Percentiles rank a stretch among this genome's conserved stretches.
These are phyloP conservation scores for Carnegiea gigantea DNA, from an alignment of 179 eudicot genomes.

Conservation along the genomic window DNA sequence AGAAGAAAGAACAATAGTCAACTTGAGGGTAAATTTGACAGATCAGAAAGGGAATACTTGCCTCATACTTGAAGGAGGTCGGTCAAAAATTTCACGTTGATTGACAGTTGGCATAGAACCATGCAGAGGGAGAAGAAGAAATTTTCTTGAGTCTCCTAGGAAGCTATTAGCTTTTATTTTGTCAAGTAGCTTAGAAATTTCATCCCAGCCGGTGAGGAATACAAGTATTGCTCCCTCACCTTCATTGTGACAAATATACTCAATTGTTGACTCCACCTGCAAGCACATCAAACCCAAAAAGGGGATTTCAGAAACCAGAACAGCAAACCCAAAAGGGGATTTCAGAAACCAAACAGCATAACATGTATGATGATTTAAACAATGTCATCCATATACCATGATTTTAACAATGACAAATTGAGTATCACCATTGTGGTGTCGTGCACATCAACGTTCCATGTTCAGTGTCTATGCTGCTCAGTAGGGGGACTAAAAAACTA, in stretches of 20 bases:
- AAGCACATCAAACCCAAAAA: slow-evolving; percentile 17
- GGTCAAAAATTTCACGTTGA: slow-evolving; percentile 94
- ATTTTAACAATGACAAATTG: background rate
- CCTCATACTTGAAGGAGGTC: slow-evolving; percentile 80
- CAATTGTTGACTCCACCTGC: slow-evolving; percentile 88
- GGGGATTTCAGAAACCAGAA: slow-evolving; percentile 4
- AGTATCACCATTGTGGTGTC: background rate
- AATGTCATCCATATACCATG: background rate
- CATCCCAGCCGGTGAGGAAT: slow-evolving; percentile 99
- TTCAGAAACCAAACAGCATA: slow-evolving; percentile 10
- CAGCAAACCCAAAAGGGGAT: background rate
- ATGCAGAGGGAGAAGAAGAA: slow-evolving; percentile 85
- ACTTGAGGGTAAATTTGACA: slow-evolving; percentile 1
- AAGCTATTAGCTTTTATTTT: slow-evolving; percentile 54
- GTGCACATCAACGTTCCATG: background rate
- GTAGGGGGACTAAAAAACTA: background rate
- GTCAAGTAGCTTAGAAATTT: slow-evolving; percentile 87
- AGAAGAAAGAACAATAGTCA: background rate
- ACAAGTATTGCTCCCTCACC: slow-evolving; percentile 91
- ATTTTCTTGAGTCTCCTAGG: slow-evolving; percentile 71
- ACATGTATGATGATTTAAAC: background rate
- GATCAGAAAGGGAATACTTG: slow-evolving; percentile 19
- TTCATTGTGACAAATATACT: slow-evolving; percentile 77
- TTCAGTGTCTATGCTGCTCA: background rate
- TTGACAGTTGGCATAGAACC: slow-evolving; percentile 97